Conservation (phyloP, 306 rosid species). For the Corylus americana region DNA sequence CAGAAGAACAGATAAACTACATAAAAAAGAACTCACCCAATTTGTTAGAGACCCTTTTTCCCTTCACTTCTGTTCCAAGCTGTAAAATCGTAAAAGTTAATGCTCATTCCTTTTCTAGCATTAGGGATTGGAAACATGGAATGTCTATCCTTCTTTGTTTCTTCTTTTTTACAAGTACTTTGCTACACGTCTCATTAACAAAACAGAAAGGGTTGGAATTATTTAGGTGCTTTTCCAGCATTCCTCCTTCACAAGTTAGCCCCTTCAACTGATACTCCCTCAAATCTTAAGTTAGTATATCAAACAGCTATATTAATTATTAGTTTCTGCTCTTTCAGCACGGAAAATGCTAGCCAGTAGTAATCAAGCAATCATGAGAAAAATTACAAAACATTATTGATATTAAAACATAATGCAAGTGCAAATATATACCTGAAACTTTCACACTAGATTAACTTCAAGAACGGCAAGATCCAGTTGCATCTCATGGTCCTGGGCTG, state of each 20-base stretch:
- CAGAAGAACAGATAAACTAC: not conserved
- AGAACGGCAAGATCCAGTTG: conserved; percentile 73
- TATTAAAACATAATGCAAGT: conserved; percentile 12
- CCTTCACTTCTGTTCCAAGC: not conserved
- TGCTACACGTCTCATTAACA: too few relatives aligned
- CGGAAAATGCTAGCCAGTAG: not conserved
- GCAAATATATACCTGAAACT: conserved; percentile 40
- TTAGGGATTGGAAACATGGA: too few relatives aligned
- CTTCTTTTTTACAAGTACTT: too few relatives aligned
- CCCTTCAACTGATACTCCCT: not conserved
- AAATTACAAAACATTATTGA: conserved; percentile 5
- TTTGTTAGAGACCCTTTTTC: not conserved
- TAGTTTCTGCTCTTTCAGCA: not conserved
- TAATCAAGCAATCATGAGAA: conserved; percentile 20
- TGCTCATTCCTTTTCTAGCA: too few relatives aligned
- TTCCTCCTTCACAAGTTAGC: not conserved
- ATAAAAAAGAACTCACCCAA: not conserved
- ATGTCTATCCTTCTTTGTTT: too few relatives aligned
- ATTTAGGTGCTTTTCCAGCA: too few relatives aligned
- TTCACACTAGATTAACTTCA: conserved; percentile 59
- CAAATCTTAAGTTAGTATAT: not conserved
- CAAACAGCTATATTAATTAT: not conserved
- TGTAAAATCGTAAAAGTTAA: not conserved
- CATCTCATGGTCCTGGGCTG: conserved; percentile 81
- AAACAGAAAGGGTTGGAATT: too few relatives aligned